Percentiles rank a stretch among this genome's conserved stretches.
These are phyloP conservation scores for Galerina marginata DNA, from an alignment of 768 basidiomycete genomes.

Conservation along the genomic window DNA sequence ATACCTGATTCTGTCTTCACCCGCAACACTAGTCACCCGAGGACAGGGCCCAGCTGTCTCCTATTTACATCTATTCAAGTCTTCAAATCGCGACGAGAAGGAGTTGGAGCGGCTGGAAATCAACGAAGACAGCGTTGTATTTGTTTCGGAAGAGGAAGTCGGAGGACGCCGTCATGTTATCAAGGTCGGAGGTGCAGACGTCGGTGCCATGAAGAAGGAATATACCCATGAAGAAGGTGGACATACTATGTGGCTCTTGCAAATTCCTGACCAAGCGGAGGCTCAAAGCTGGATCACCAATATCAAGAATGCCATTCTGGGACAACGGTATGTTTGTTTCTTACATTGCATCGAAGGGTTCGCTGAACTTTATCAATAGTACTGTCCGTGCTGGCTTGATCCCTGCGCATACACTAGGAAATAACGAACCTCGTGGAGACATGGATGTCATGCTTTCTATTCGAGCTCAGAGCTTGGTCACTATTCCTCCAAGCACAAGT, in stretches of 20 bases:
- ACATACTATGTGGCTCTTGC: conserved; percentile 71
- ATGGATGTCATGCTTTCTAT: conserved; percentile 87
- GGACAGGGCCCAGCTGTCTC: conserved; percentile 47
- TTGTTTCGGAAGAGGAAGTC: conserved; percentile 66
- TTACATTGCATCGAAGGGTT: background rate
- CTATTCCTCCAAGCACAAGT: conserved; percentile 33
- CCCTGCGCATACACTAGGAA: conserved; percentile 43
- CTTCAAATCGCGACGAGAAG: conserved; percentile 57
- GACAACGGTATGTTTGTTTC: conserved; percentile 57
- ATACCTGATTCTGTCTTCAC: conserved; percentile 63
- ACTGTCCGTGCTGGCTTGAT: conserved; percentile 73
- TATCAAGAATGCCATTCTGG: conserved; percentile 75
- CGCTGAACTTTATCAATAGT: conserved; percentile 39
- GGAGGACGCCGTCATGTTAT: conserved; percentile 58
- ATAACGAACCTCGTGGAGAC: conserved; percentile 74
- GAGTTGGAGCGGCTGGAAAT: conserved; percentile 80
- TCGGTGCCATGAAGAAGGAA: conserved; percentile 52
- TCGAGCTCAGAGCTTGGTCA: conserved; percentile 66
- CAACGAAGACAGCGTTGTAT: conserved; percentile 77
- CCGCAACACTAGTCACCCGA: conserved; percentile 42
- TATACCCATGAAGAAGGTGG: conserved; percentile 53
- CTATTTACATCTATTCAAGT: conserved; percentile 80
- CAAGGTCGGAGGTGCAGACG: conserved; percentile 70
- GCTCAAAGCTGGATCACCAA: conserved; percentile 78
- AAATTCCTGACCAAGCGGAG: conserved; percentile 63